Conservation (phyloP, 2,329 filamentous ascomycete species). For the Pseudogymnoascus sp. region DNA sequence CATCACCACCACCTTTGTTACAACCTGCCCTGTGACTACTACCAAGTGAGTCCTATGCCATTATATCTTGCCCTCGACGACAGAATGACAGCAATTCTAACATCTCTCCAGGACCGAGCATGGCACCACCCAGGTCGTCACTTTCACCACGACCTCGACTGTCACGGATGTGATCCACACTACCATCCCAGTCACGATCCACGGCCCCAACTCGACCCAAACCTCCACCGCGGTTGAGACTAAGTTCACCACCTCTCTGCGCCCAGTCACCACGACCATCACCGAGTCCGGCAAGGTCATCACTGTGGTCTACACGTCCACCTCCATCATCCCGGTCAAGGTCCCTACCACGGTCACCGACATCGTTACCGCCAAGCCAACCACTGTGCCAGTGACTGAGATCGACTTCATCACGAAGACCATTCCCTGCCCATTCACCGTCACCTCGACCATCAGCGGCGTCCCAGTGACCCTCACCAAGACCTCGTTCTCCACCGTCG, state of each 20-base stretch:
- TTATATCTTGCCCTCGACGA: conserved; percentile 10
- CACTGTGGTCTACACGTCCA: conserved; percentile 19
- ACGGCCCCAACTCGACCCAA: conserved; percentile 27
- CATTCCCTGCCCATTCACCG: conserved; percentile 7
- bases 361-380: not conserved
- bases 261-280: conserved; percentile 39
- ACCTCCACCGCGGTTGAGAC: conserved; percentile 16
- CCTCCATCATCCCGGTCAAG: conserved; percentile 18
- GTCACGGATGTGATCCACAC: conserved; percentile 9
- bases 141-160: conserved; percentile 19
- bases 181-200: conserved; percentile 10
- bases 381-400: conserved; percentile 10
- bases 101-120: conserved; percentile 10
- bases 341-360: conserved; percentile 10
- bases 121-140: conserved; percentile 20
- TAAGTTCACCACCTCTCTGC: conserved; percentile 33
- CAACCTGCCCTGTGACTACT: conserved; percentile 20
- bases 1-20: conserved; percentile 18
- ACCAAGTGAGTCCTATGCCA: conserved; percentile 15
- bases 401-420: conserved; percentile 15
- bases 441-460: conserved; percentile 9
- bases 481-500: conserved; percentile 11
- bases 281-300: conserved; percentile 36
- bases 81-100: not conserved
- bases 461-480: conserved; percentile 1